A percentile compares a stretch with the other conserved stretches of the same genome.
These are phyloP conservation scores for Plasmodium vinckei DNA, from an alignment of 169 alveolate genomes.

Conservation along the genomic window DNA sequence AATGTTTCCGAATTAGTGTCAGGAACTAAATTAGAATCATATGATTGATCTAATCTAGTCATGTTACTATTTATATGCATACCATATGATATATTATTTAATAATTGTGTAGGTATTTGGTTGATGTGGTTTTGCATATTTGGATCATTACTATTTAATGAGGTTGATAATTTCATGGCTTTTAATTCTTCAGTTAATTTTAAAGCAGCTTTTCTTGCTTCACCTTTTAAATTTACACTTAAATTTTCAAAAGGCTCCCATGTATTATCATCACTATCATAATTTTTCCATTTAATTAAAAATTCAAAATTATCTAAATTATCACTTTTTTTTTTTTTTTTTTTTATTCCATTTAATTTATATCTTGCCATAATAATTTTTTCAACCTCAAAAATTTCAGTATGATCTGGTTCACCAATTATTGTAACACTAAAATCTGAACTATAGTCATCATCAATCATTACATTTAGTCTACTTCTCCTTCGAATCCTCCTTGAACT, in stretches of 20 bases:
- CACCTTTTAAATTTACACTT: slow-evolving; percentile 54
- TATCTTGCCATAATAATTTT: slow-evolving; percentile 69
- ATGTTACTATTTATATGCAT: not conserved
- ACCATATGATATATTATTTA: not conserved
- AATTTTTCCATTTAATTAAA: slow-evolving; percentile 71
- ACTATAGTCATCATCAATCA: slow-evolving; percentile 41
- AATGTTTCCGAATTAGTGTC: not conserved
- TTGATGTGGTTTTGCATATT: not conserved
- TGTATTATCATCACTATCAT: slow-evolving; percentile 73
- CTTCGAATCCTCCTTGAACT: slow-evolving; percentile 6
- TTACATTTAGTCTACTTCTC: slow-evolving; percentile 12
- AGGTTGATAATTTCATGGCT: not conserved
- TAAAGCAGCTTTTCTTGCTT: slow-evolving; percentile 59
- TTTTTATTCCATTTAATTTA: slow-evolving; percentile 30
- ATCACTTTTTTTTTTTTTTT: slow-evolving; percentile 45
- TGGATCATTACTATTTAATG: not conserved
- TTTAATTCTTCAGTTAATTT: slow-evolving; percentile 29
- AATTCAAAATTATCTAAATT: slow-evolving; percentile 73
- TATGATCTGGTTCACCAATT: slow-evolving; percentile 71
- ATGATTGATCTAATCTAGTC: not conserved
- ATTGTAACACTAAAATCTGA: slow-evolving; percentile 25
- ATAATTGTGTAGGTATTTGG: not conserved
- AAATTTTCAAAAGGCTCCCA: slow-evolving; percentile 76
- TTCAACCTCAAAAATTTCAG: slow-evolving; percentile 66
- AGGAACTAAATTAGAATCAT: not conserved